Evolutionary conservation across 805 yeast genomes (phyloP).

Genomic region (Candida verbasci): DNA sequence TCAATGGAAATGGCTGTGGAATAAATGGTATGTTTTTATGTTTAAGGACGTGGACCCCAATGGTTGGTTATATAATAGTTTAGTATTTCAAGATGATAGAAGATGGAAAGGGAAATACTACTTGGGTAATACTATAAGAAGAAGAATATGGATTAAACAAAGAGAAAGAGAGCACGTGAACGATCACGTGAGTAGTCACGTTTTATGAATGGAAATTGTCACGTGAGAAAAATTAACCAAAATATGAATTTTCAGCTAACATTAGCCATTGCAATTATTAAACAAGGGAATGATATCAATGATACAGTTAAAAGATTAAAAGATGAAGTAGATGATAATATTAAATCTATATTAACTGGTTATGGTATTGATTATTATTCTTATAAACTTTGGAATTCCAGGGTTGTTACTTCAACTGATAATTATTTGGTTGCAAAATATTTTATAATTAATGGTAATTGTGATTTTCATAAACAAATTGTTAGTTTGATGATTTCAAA

Average conservation of each 20-base stretch:
- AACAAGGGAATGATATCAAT: not conserved
- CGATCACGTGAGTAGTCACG: no score
- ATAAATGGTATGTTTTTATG: constrained; percentile 72
- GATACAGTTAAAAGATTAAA: constrained; percentile 1
- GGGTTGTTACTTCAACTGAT: not conserved
- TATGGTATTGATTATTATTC: constrained; percentile 7
- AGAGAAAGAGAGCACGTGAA: no score
- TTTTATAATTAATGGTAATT: not conserved
- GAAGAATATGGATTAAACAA: constrained; percentile 59
- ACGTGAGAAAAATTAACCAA: no score
- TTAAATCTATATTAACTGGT: not conserved
- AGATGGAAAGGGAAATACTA: constrained; percentile 63
- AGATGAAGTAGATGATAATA: constrained; percentile 6
- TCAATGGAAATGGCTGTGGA: constrained; percentile 67
- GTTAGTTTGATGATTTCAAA: not conserved
- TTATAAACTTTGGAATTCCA: constrained; percentile 1
- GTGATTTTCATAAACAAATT: constrained; percentile 6
- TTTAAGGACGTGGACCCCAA: constrained; percentile 68
- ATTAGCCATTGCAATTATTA: constrained; percentile 6
- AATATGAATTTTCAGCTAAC: constrained; percentile 2
- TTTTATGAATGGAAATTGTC: not conserved
- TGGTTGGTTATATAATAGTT: constrained; percentile 73
- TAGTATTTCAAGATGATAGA: constrained; percentile 39
- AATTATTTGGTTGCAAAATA: constrained; percentile 3
- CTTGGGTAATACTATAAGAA: constrained; percentile 59